Evolutionary conservation across 2,329 filamentous ascomycete species (phyloP), one percentile per base, ranked within the genome.

Genomic region (Trichoderma sp.): DNA sequence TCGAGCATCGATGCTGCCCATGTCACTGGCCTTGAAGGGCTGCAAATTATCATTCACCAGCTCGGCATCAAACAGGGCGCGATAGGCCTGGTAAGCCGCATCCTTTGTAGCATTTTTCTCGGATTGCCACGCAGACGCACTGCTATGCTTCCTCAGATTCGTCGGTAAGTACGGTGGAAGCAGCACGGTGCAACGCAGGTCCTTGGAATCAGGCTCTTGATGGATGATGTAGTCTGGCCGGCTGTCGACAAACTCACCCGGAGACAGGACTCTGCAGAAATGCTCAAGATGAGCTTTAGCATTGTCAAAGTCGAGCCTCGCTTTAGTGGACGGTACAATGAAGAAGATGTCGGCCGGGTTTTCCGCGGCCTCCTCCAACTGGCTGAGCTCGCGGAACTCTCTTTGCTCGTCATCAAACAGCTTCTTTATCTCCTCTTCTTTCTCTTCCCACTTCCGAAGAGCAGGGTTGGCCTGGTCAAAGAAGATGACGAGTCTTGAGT

Each of bases 21-120:
- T 85, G 2, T 86, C 82, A 11, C 85, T 83, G 0, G 41, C n/a
- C 72, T 83, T 83, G 16, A 88, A 84, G 9, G 96, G 96, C 56
- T 98, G 86, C 0, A 98, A 84, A 79, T 97, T 88, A 16, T 97
- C 90, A 77, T 94, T 95, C 1, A 98, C 83, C 6, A 98, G 85
- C 0, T 93, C 93, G 31, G 89, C 92, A 8, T 89, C 79, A 80
- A 96, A 91, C 0, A 98, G 86, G 6, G 87, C 87, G 27, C 90
- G 84, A 80, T 95, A 98, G 1, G 95, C 94, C 80, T 94, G 90
- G 77, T 97, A 97, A 0, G 94, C 93, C 1, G 93, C 94, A 82
- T 98, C 96, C 80, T 93, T 94, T 78, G 87, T 91, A 0, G 95
- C 95, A 78, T 91, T 91, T 75, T 87, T 89, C 80, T 97, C 92